phyloP scores from a whole-genome alignment of 257 asterid genomes.

The Solanum bulbocastanum region DNA sequence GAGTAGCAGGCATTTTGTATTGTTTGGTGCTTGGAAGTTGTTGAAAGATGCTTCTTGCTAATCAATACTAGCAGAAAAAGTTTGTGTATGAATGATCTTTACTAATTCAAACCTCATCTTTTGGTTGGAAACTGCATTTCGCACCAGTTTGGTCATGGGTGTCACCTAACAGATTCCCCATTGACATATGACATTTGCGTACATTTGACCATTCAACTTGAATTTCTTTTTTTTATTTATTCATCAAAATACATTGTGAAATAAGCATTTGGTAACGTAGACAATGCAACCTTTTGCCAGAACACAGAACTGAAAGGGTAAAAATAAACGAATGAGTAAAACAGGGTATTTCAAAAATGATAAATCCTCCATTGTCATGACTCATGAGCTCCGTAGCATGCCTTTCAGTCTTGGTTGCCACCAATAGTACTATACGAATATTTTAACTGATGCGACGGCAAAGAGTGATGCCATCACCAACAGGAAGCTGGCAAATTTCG shows the following conservation, averaged over 20 bases:
- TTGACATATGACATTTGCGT: not conserved
- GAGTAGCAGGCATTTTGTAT: not conserved
- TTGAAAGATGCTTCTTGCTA: not conserved
- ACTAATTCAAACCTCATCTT: not conserved
- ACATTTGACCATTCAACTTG: not conserved
- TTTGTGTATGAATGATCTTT: not conserved
- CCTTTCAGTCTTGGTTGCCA: not conserved
- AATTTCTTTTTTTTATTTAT: not conserved
- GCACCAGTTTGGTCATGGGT: not conserved
- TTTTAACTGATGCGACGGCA: slow-evolving; percentile 36
- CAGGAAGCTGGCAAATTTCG: slow-evolving; percentile 46
- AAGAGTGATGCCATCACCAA: slow-evolving; percentile 59
- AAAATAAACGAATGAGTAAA: not conserved
- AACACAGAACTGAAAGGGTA: not conserved
- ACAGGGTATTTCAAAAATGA: not conserved
- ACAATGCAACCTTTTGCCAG: not conserved
- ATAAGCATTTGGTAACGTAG: not conserved
- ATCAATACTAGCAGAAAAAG: not conserved
- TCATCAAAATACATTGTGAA: not conserved
- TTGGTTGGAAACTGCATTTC: not conserved
- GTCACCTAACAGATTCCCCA: not conserved
- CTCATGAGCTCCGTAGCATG: not conserved
- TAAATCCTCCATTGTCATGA: not conserved
- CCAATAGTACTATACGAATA: not conserved
- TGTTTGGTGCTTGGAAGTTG: not conserved